A percentile compares a stretch with the other conserved stretches of the same genome.
phyloP scores from a whole-genome alignment of 805 yeast species.

The Spathaspora hagerdaliae region DNA sequence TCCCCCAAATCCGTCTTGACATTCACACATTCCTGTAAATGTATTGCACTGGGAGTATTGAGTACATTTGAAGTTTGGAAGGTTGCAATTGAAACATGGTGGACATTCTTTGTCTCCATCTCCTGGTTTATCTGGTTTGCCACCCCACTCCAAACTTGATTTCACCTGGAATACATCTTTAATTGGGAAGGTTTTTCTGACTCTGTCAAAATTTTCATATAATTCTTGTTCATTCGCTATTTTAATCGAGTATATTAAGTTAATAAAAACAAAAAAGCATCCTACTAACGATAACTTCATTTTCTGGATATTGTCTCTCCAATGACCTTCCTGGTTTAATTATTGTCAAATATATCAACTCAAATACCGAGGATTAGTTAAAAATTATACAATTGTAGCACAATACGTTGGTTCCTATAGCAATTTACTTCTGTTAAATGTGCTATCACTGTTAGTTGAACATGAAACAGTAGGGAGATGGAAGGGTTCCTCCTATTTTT shows the following conservation, averaged over 20 bases:
- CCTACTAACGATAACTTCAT: no score
- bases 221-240: constrained; percentile 7
- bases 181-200: constrained; percentile 19
- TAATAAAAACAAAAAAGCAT: no score
- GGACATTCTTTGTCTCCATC: constrained; percentile 54
- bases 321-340: no score
- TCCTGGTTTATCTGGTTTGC: neutral
- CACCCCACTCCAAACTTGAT: constrained; percentile 3
- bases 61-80: constrained; percentile 84
- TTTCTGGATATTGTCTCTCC: no score
- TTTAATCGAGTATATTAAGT: neutral
- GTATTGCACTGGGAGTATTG: constrained; percentile 89
- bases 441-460: no score
- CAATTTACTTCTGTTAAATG: no score
- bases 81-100: constrained; percentile 92
- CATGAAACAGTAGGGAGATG: no score
- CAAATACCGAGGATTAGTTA: no score
- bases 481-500: no score
- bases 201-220: constrained; percentile 15
- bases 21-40: constrained; percentile 87
- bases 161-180: constrained; percentile 20
- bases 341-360: no score
- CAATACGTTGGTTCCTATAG: no score
- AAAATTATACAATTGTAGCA: no score
- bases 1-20: constrained; percentile 91